Base-by-base conservation (phyloP, 2,329 filamentous ascomycete genomes). In the Trichoderma pleuroti region DNA sequence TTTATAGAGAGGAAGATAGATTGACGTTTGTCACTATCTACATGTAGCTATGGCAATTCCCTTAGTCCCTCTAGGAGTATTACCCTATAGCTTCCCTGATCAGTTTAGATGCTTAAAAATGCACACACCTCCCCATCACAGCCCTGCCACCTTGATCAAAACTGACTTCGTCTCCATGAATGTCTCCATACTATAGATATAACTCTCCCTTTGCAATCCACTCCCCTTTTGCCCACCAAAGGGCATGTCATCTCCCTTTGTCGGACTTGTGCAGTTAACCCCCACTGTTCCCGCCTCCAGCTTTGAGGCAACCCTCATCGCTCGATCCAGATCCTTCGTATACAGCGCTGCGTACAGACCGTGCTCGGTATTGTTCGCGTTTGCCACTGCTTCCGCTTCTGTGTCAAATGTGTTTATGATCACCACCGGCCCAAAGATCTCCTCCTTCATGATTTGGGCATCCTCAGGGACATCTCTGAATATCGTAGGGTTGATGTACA, bases 321-420 rank as follows among this genome's bases (percentile, higher is more conserved):
- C 80, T 61, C 76, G 75, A 18, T 74, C 80, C 54, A 88, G 81
- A 74, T 88, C 83, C 73, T 85, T 80, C 0, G 87, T 88, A 73
- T 88, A 90, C 6, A 90, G 78, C 0, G 86, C 84, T 4, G 84
- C 83, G 5, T 85, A 85, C 0, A 89, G 80, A 10, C 87, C 86
- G 72, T 88, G 88, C 0, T 80, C 84, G 1, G 83, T 85, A 74
- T 87, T 73, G 21, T 79, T 78, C 5, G 78, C 78, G 56, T 76
- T 77, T 26, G 70, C 68, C 3, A 78, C 72, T 7, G 70, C 77
- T 36, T 78, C 77, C 10, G 74, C 72, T 1, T 74, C 73, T 0
- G 72, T 76, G 1, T 69, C 74, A 70, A 78, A 78, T 16, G 74
- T 74, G 36, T 74, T 72, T 2, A 79, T 77, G 4, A 71, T 73